phyloP scores from a whole-genome alignment of 768 basidiomycete species.

The Podaxis sp. region DNA sequence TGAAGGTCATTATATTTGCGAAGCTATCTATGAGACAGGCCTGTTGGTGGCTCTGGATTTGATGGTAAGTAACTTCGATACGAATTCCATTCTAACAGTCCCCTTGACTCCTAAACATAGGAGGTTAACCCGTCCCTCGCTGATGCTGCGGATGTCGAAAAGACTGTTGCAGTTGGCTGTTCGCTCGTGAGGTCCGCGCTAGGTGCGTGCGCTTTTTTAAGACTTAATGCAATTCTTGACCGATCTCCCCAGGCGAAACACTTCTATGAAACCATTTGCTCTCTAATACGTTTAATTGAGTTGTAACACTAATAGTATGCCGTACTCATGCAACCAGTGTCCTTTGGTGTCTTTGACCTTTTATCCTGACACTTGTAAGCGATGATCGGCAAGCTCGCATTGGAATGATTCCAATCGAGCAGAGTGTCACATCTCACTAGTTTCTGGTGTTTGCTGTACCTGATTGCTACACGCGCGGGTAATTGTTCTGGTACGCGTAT shows the following conservation, averaged over 20 bases:
- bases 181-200: conserved; percentile 81
- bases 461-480: no score
- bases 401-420: no score
- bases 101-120: conserved; percentile 34
- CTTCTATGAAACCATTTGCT: conserved; percentile 29
- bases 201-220: conserved; percentile 45
- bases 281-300: background rate
- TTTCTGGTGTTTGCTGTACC: no score
- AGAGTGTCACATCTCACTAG: no score
- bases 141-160: conserved; percentile 69
- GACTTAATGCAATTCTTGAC: conserved; percentile 9
- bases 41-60: conserved; percentile 89
- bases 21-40: conserved; percentile 90
- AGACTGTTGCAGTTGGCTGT: conserved; percentile 91
- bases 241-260: conserved; percentile 38
- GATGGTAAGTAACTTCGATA: conserved; percentile 61
- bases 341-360: background rate
- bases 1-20: conserved; percentile 98
- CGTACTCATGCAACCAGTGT: background rate
- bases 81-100: conserved; percentile 7
- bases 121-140: conserved; percentile 96
- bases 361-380: background rate
- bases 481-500: no score
- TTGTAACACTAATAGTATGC: background rate
- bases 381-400: no score